Evolutionary conservation across 2,329 filamentous ascomycete species (phyloP).

Genomic region (Fusarium cyanostomum): DNA sequence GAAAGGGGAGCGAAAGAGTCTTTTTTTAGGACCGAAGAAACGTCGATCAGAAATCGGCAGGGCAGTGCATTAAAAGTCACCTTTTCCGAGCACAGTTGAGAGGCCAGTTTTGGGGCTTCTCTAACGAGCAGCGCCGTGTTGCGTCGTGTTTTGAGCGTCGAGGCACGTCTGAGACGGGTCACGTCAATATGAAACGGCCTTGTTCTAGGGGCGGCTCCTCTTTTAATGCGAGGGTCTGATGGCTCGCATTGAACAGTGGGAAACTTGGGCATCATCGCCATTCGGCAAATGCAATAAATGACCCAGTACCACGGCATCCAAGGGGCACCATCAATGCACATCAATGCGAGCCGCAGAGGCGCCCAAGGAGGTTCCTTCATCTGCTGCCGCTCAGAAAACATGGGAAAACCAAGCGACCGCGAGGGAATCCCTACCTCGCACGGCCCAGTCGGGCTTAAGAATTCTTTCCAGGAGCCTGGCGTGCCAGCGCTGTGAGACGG

Average conservation of each 20-base stretch:
- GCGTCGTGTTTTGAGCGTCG: conserved; percentile 36
- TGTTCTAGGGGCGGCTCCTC: conserved; percentile 27
- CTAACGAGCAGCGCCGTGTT: conserved; percentile 25
- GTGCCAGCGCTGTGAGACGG: conserved; percentile 7
- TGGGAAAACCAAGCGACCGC: conserved; percentile 26
- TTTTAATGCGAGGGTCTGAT: conserved; percentile 33
- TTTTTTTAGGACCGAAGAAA: conserved; percentile 38
- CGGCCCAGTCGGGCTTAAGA: background rate
- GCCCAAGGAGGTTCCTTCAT: background rate
- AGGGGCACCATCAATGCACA: conserved; percentile 12
- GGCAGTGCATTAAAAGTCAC: conserved; percentile 22
- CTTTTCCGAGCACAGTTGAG: background rate
- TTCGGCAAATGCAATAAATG: background rate
- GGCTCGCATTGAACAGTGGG: background rate
- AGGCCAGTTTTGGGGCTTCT: conserved; percentile 2
- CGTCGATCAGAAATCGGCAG: conserved; percentile 24
- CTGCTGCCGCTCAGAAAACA: background rate
- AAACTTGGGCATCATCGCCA: background rate
- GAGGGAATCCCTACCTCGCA: conserved; percentile 4
- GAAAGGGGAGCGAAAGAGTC: conserved; percentile 1
- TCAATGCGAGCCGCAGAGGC: conserved; percentile 14
- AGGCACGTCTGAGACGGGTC: conserved; percentile 38
- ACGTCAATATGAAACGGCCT: conserved; percentile 40
- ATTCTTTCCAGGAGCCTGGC: background rate
- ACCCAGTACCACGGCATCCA: conserved; percentile 1